Evolutionary conservation across 306 rosid genomes (phyloP).

Genomic region (Quercus wislizeni): DNA sequence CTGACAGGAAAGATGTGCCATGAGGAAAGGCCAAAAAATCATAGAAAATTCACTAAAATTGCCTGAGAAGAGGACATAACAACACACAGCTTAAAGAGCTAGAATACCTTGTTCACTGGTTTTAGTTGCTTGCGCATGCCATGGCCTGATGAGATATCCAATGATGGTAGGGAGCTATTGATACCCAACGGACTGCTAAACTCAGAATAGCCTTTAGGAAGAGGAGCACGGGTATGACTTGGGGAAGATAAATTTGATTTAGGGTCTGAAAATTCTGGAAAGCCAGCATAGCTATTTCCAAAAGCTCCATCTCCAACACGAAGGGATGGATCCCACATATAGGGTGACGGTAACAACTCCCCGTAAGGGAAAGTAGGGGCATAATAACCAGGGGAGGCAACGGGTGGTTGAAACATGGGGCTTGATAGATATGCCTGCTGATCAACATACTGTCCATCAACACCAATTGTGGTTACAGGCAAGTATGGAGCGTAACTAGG

Average conservation of each 20-base stretch:
- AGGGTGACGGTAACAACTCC: constrained; percentile 46
- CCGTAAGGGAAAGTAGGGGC: constrained; percentile 45
- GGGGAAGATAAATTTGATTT: constrained; percentile 46
- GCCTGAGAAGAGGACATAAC: constrained; percentile 8
- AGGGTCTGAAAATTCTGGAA: constrained; percentile 37
- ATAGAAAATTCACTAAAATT: constrained; percentile 23
- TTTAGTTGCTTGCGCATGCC: constrained; percentile 46
- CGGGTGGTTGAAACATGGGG: constrained; percentile 47
- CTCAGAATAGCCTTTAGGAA: constrained; percentile 39
- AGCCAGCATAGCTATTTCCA: constrained; percentile 40
- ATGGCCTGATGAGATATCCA: constrained; percentile 49
- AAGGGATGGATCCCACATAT: constrained; percentile 50
- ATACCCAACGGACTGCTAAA: constrained; percentile 22
- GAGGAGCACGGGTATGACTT: constrained; percentile 27
- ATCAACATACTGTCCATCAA: constrained; percentile 64
- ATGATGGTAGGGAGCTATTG: constrained; percentile 28
- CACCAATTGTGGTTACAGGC: constrained; percentile 43
- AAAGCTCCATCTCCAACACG: constrained; percentile 41
- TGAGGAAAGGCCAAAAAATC: constrained; percentile 41
- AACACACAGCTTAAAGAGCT: neutral
- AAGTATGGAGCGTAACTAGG: constrained; percentile 51
- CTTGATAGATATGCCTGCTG: constrained; percentile 54
- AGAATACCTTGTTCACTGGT: constrained; percentile 54
- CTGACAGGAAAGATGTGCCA: constrained; percentile 49
- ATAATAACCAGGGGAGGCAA: constrained; percentile 52